Evolutionary conservation across 495 filamentous ascomycete species (phyloP).

Genomic region (Hyaloscypha hepaticicola): DNA sequence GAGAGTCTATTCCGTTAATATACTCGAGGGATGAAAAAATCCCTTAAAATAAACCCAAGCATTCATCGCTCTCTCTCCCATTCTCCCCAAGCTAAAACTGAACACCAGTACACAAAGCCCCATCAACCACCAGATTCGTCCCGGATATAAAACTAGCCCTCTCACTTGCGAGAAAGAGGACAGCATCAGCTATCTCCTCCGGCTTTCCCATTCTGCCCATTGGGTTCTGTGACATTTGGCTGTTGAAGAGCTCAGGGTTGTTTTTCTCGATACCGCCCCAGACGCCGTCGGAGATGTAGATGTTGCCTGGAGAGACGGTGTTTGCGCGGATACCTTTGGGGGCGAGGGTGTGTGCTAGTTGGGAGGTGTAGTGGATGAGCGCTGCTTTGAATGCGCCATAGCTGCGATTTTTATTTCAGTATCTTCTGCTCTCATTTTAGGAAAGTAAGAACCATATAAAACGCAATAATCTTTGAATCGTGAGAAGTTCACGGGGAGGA

Average conservation of each 20-base stretch:
- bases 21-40: too few relatives aligned
- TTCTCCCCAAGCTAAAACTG: not conserved
- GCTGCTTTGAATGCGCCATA: constrained; percentile 11
- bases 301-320: constrained; percentile 7
- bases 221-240: not conserved
- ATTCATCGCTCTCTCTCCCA: not conserved
- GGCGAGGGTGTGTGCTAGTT: constrained; percentile 5
- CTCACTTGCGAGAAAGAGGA: constrained; percentile 1
- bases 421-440: not conserved
- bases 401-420: not conserved
- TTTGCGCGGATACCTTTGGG: constrained; percentile 1
- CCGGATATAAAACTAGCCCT: constrained; percentile 3
- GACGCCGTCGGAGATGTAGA: constrained; percentile 4
- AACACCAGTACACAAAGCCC: constrained; percentile 9
- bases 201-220: constrained; percentile 9
- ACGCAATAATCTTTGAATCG: too few relatives aligned
- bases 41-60: too few relatives aligned
- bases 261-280: constrained; percentile 8
- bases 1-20: too few relatives aligned
- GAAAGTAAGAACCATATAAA: too few relatives aligned
- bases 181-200: not conserved
- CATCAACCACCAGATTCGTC: constrained; percentile 9
- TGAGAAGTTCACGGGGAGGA: too few relatives aligned
- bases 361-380: constrained; percentile 5
- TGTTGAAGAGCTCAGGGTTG: not conserved